Conservation (phyloP, 257 asterid genomes). For the Eustoma russellianum region DNA sequence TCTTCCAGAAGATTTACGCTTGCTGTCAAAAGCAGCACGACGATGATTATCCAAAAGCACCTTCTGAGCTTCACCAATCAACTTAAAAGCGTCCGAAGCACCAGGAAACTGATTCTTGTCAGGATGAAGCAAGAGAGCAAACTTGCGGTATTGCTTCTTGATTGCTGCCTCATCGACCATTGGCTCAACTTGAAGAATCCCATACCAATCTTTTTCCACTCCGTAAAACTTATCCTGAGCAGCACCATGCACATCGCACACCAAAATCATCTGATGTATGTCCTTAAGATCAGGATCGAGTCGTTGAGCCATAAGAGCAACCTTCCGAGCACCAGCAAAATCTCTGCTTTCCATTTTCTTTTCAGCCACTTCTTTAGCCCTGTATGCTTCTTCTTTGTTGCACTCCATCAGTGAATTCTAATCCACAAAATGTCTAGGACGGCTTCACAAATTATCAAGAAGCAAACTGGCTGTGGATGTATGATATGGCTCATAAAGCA, state of each 20-base stretch:
- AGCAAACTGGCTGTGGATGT: too few relatives aligned
- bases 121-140: constrained; percentile 54
- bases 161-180: constrained; percentile 38
- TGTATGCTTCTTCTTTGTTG: constrained; percentile 34
- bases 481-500: too few relatives aligned
- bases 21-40: constrained; percentile 20
- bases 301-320: constrained; percentile 32
- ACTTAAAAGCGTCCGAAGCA: constrained; percentile 48
- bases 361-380: constrained; percentile 36
- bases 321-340: constrained; percentile 29
- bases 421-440: background rate
- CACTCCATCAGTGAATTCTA: constrained; percentile 30
- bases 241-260: constrained; percentile 55
- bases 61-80: constrained; percentile 38
- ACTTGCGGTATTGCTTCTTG: constrained; percentile 30
- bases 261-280: constrained; percentile 31
- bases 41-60: constrained; percentile 27
- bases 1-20: constrained; percentile 17
- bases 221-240: constrained; percentile 19
- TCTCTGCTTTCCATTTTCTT: constrained; percentile 43
- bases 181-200: constrained; percentile 37
- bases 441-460: too few relatives aligned
- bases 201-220: constrained; percentile 50
- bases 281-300: constrained; percentile 35
- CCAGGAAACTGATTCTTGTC: constrained; percentile 50